Conservation (phyloP, 2,329 filamentous ascomycete genomes). For the Penicillium sp. region DNA sequence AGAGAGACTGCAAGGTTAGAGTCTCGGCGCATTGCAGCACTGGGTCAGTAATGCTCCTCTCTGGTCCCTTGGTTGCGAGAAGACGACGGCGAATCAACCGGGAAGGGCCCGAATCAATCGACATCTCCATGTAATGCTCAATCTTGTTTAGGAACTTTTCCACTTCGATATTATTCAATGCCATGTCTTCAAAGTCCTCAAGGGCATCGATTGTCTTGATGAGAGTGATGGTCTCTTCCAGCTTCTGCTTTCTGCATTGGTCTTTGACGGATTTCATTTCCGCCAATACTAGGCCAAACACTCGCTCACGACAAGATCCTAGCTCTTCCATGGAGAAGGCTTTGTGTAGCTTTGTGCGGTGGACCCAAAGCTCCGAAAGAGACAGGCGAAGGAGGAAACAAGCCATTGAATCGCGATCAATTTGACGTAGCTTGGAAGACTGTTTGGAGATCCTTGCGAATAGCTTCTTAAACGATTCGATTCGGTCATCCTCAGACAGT, state of each 20-base stretch:
- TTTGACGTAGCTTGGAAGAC: slow-evolving; percentile 34
- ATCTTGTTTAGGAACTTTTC: slow-evolving; percentile 42
- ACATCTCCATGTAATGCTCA: slow-evolving; percentile 39
- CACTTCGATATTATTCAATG: slow-evolving; percentile 37
- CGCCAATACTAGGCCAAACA: slow-evolving; percentile 39
- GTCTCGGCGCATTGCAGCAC: slow-evolving; percentile 40
- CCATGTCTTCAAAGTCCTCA: slow-evolving; percentile 46
- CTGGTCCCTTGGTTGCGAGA: slow-evolving; percentile 34
- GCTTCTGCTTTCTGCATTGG: slow-evolving; percentile 38
- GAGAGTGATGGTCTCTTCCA: slow-evolving; percentile 39
- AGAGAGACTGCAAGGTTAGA: slow-evolving; percentile 41
- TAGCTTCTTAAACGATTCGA: slow-evolving; percentile 39
- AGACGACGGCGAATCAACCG: slow-evolving; percentile 40
- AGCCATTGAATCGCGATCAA: slow-evolving; percentile 40
- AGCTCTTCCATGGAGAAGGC: slow-evolving; percentile 36
- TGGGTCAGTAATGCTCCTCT: slow-evolving; percentile 33
- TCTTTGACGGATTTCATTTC: slow-evolving; percentile 42
- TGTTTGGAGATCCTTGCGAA: slow-evolving; percentile 36
- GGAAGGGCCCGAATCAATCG: slow-evolving; percentile 34
- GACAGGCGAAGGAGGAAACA: slow-evolving; percentile 42
- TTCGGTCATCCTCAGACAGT: slow-evolving; percentile 39
- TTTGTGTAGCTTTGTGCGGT: slow-evolving; percentile 35
- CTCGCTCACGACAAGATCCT: slow-evolving; percentile 34
- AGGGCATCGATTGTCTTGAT: slow-evolving; percentile 43
- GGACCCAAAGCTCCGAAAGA: slow-evolving; percentile 38